Evolutionary conservation across 176 grass and related monocot species (phyloP), one percentile per base, ranked within the genome.

Genomic region (Zoysia japonica): DNA sequence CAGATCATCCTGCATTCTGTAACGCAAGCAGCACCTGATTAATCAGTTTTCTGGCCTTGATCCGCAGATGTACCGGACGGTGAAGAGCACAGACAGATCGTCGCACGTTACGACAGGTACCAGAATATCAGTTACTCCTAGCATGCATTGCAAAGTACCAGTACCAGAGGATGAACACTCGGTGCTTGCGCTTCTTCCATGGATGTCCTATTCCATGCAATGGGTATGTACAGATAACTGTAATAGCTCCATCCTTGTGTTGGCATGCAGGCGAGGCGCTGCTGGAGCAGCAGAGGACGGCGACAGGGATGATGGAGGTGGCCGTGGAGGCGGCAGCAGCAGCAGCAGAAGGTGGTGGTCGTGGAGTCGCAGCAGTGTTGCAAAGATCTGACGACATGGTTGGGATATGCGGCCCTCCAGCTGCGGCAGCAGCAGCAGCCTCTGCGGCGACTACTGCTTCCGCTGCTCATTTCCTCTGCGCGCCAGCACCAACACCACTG

Each of bases 11-110:
- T 28, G 44, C 3, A 6, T 3, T 45, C 44, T 66, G 11, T 9
- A 53, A 46, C 73, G 28, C 44, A 60, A 39, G 0, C 15, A 16
- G 0, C 15, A 16, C 8, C 5, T 64, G 4, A 5, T 39, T 72
- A 47, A 67, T 16, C 68, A 9, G 11, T 4, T 67, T 9, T 42
- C 28, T 13, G 0, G 9, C 43, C 7, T 78, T 68, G 6, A 14
- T 53, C 52, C 90, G 84, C 90, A 99, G 96, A 99, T 99, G 96
- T 99, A 99, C 76, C 86, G 96, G 88, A 99, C 92, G 67, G 96
- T 99, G 67, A 99, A 82, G 88, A 84, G 88, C 90, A 93, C 88
- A 38, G 96, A 99, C 77, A 93, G 88, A 92, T 84, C 76, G 19
- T n/a, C 73, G 28, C 83, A 78, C 68, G 70, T 41, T 42, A 38